Conservation (phyloP, 2,329 filamentous ascomycete genomes). For the Aspergillus awamori region DNA sequence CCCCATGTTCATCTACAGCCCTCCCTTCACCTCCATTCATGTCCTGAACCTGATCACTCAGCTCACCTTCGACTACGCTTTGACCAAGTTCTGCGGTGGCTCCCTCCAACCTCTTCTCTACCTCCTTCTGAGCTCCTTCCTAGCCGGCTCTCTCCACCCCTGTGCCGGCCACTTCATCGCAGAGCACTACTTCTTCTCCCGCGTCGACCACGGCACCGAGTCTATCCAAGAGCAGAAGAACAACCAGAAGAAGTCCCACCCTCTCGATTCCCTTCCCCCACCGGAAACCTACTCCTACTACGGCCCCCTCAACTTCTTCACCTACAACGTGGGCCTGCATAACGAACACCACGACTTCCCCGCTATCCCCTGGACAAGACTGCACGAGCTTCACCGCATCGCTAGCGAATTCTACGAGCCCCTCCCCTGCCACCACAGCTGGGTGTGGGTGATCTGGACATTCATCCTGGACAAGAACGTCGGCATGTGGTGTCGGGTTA, state of each 20-base stretch:
- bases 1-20: conserved; percentile 89
- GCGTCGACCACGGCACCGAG: conserved; percentile 43
- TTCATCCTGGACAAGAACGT: conserved; percentile 91
- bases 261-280: conserved; percentile 65
- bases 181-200: conserved; percentile 80
- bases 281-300: conserved; percentile 99
- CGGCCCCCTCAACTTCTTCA: conserved; percentile 84
- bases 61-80: conserved; percentile 71
- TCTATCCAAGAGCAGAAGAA: conserved; percentile 56
- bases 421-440: conserved; percentile 84
- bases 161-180: conserved; percentile 98
- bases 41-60: conserved; percentile 79
- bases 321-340: conserved; percentile 96
- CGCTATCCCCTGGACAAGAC: conserved; percentile 88
- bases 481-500: conserved; percentile 88
- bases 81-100: conserved; percentile 63
- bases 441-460: conserved; percentile 91
- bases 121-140: conserved; percentile 84
- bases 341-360: conserved; percentile 99
- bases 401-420: conserved; percentile 91
- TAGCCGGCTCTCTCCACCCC: conserved; percentile 90
- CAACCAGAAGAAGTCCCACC: conserved; percentile 46
- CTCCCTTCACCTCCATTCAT: conserved; percentile 85
- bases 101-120: conserved; percentile 70
- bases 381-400: conserved; percentile 75